Evolutionary conservation across 352 stramenopile species (phyloP).

Genomic region (Elongisporangium prolatum): DNA sequence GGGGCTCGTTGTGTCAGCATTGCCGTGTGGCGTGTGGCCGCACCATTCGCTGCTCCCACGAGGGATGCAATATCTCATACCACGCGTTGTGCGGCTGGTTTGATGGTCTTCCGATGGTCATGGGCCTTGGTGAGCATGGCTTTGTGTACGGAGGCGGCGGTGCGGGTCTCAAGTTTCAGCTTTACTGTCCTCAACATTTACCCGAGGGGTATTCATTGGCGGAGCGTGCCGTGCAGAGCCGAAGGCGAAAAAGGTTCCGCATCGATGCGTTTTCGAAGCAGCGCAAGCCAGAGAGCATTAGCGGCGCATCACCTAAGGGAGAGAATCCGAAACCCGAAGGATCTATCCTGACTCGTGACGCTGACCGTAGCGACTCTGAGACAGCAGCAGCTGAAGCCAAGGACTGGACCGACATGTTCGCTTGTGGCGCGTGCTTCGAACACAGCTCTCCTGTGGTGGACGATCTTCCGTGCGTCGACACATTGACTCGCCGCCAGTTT

Average conservation of each 20-base stretch:
- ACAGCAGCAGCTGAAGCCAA: conserved; percentile 7
- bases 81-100: conserved; percentile 87
- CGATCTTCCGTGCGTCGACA: conserved; percentile 35
- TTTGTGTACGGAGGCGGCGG: conserved; percentile 74
- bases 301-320: not conserved
- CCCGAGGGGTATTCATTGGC: conserved; percentile 38
- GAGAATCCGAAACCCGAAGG: not conserved
- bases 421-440: conserved; percentile 78
- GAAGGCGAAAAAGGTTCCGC: conserved; percentile 53
- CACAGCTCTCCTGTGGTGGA: conserved; percentile 47
- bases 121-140: conserved; percentile 34
- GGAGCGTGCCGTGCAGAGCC: conserved; percentile 35
- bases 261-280: conserved; percentile 48
- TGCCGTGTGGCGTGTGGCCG: conserved; percentile 74
- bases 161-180: conserved; percentile 59
- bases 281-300: not conserved
- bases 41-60: conserved; percentile 61
- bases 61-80: conserved; percentile 54
- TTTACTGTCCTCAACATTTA: conserved; percentile 60
- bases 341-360: not conserved
- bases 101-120: conserved; percentile 70
- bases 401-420: conserved; percentile 64
- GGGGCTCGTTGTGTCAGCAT: conserved; percentile 54
- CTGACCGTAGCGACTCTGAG: conserved; percentile 6
- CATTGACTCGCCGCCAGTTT: conserved; percentile 70